Conservation (phyloP, 2,329 filamentous ascomycete species). For the Calonectria pteridis region DNA sequence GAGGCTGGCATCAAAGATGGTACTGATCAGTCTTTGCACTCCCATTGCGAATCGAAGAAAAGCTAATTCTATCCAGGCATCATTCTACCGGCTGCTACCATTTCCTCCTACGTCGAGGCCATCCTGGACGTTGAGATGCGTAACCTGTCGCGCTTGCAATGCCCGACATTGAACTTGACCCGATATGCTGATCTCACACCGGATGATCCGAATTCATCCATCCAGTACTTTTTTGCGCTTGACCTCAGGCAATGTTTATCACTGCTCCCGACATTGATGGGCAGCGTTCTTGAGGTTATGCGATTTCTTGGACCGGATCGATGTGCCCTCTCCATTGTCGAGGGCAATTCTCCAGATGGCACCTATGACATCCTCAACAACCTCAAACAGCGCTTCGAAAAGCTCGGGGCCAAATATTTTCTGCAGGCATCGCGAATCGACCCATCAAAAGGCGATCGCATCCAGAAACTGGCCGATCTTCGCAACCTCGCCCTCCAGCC, state of each 20-base stretch:
- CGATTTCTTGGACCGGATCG: conserved; percentile 62
- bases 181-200: conserved; percentile 42
- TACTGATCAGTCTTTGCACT: not conserved
- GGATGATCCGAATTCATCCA: not conserved
- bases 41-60: conserved; percentile 52
- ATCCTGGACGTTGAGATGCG: conserved; percentile 47
- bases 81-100: not conserved
- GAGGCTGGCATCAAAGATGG: not conserved
- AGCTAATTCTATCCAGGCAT: conserved; percentile 46
- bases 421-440: conserved; percentile 58
- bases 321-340: conserved; percentile 67
- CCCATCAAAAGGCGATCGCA: conserved; percentile 58
- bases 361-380: conserved; percentile 63
- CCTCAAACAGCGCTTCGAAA: conserved; percentile 55
- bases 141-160: conserved; percentile 43
- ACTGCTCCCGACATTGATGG: conserved; percentile 64
- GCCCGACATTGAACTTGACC: conserved; percentile 39
- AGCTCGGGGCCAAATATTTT: conserved; percentile 56
- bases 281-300: conserved; percentile 64
- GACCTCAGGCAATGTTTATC: conserved; percentile 61
- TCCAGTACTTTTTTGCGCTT: conserved; percentile 65
- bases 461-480: conserved; percentile 61
- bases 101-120: conserved; percentile 45
- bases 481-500: conserved; percentile 66
- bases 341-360: conserved; percentile 67